A percentile compares a stretch with the other conserved stretches of the same genome.
phyloP scores from a whole-genome alignment of 768 basidiomycete genomes.

The Naganishia antarctica region DNA sequence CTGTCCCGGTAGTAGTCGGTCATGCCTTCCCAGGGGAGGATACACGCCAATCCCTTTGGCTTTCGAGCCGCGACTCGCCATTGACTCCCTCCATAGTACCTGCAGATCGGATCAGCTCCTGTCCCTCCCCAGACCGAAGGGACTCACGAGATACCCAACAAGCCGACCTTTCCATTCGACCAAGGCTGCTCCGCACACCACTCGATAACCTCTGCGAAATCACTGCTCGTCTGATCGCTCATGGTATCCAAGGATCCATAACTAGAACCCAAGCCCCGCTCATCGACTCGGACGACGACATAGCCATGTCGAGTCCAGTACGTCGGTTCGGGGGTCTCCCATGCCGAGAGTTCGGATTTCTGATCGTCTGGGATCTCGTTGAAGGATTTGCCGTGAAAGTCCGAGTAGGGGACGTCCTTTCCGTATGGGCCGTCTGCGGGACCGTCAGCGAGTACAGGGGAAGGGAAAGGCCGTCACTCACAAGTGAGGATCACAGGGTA shows the following conservation, averaged over 20 bases:
- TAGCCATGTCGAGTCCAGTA: conserved; percentile 42
- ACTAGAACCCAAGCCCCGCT: conserved; percentile 36
- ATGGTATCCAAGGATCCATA: conserved; percentile 39
- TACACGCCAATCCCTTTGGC: conserved; percentile 35
- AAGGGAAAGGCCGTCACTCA: not conserved
- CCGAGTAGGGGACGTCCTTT: conserved; percentile 33
- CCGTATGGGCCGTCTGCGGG: conserved; percentile 30
- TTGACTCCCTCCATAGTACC: conserved; percentile 36
- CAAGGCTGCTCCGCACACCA: conserved; percentile 41
- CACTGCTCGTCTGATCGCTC: conserved; percentile 33
- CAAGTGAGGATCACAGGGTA: conserved; percentile 32
- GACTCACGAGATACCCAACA: conserved; percentile 39
- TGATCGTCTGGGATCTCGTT: conserved; percentile 33
- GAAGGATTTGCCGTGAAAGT: conserved; percentile 32
- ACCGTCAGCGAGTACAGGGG: not conserved
- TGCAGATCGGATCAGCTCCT: not conserved
- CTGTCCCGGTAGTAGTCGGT: conserved; percentile 36
- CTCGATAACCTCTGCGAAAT: conserved; percentile 41
- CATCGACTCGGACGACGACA: conserved; percentile 39
- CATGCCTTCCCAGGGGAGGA: conserved; percentile 35
- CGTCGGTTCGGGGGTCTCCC: conserved; percentile 37
- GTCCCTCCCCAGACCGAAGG: not conserved
- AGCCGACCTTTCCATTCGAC: conserved; percentile 38
- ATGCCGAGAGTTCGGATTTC: conserved; percentile 33
- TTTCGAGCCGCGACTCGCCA: conserved; percentile 37